These are phyloP conservation scores for Calonectria hawksworthii DNA, from an alignment of 2,329 filamentous ascomycete species.

Conservation along the genomic window DNA sequence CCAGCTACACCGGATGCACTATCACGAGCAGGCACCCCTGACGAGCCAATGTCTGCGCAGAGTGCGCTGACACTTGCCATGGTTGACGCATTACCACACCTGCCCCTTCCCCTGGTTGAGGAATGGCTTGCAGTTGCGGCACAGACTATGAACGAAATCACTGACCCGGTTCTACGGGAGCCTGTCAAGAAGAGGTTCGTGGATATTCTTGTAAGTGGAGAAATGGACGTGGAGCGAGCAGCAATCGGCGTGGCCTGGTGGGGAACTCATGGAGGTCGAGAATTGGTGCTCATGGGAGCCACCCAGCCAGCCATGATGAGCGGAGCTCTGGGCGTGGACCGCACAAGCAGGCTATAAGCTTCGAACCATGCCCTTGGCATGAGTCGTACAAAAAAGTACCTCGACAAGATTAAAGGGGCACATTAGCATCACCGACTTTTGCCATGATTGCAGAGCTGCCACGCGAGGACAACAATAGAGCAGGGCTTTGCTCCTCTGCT, in stretches of 20 bases:
- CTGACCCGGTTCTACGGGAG: slow-evolving; percentile 72
- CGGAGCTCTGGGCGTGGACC: slow-evolving; percentile 60
- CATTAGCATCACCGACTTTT: not conserved
- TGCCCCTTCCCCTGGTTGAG: slow-evolving; percentile 78
- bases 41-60: slow-evolving; percentile 77
- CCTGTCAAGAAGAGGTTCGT: slow-evolving; percentile 80
- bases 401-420: not conserved
- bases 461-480: not conserved
- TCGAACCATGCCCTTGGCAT: not conserved
- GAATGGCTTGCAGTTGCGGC: slow-evolving; percentile 86
- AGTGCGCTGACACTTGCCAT: slow-evolving; percentile 82
- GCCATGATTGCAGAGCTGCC: not conserved
- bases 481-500: not conserved
- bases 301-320: slow-evolving; percentile 63
- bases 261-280: slow-evolving; percentile 72
- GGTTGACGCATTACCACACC: slow-evolving; percentile 82
- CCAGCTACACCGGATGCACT: slow-evolving; percentile 56
- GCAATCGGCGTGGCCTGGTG: slow-evolving; percentile 89
- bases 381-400: not conserved
- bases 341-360: slow-evolving; percentile 54
- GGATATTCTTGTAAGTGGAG: slow-evolving; percentile 83
- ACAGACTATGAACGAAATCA: slow-evolving; percentile 74
- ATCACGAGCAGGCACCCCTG: slow-evolving; percentile 46
- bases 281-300: slow-evolving; percentile 57
- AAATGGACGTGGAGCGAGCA: slow-evolving; percentile 90